A percentile compares a stretch with the other conserved stretches of the same genome.
phyloP scores from a whole-genome alignment of 768 basidiomycete genomes.

The Pleurotus tuoliensis region DNA sequence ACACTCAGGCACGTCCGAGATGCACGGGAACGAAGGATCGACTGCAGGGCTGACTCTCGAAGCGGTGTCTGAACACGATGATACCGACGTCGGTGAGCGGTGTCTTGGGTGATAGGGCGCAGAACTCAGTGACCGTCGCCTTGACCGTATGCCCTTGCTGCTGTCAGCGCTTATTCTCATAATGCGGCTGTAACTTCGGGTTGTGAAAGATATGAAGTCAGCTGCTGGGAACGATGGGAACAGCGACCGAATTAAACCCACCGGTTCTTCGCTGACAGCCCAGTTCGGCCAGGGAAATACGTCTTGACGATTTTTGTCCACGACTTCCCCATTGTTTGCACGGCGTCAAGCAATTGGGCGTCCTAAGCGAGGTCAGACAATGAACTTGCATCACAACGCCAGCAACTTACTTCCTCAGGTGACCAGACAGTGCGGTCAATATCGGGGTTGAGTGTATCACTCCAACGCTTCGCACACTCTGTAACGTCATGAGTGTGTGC shows the following conservation, averaged over 20 bases:
- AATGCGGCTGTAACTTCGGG: constrained; percentile 4
- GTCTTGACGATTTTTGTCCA: constrained; percentile 63
- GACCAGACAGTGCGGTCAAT: constrained; percentile 62
- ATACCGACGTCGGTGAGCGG: constrained; percentile 3
- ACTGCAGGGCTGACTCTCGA: constrained; percentile 1
- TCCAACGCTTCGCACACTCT: constrained; percentile 65
- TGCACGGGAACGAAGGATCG: constrained; percentile 4
- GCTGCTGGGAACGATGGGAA: background rate
- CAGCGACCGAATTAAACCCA: constrained; percentile 16
- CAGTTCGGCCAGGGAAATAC: constrained; percentile 58
- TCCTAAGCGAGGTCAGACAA: constrained; percentile 31
- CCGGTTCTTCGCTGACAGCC: constrained; percentile 59
- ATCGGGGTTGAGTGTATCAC: constrained; percentile 56
- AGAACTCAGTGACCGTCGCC: constrained; percentile 1
- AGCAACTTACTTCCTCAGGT: constrained; percentile 40
- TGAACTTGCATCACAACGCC: background rate
- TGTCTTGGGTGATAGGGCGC: background rate
- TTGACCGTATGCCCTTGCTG: constrained; percentile 2
- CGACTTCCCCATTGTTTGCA: constrained; percentile 52
- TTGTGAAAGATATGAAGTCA: too few relatives aligned
- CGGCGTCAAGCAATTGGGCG: constrained; percentile 48
- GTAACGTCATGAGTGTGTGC: constrained; percentile 6
- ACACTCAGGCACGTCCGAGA: constrained; percentile 3
- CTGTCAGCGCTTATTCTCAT: background rate
- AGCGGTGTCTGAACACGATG: constrained; percentile 1